Evolutionary conservation across 2,329 filamentous ascomycete genomes (phyloP), one percentile per base, ranked within the genome.

Genomic region (Colletotrichum salicis): DNA sequence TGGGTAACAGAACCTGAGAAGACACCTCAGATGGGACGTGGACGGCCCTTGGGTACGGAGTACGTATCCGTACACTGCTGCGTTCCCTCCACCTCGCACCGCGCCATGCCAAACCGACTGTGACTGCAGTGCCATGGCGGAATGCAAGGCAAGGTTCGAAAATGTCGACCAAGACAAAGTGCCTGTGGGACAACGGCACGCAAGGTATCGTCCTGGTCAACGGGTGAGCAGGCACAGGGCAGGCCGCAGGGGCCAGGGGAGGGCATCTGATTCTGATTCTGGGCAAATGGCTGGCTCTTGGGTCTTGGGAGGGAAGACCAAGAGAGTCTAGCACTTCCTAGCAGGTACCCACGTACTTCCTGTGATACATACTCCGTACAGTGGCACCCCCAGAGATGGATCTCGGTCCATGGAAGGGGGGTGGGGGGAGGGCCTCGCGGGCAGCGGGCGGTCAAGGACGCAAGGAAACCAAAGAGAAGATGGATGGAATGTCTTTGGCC

Each of bases 401-500:
- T 41, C 13, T 15, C 15, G 37, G 37, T 41, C 37, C 37, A 41
- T 15, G 11, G 12, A 15, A 41, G 4, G 31, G 37, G 19, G 41
- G n/a, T n/a, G 41, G 41, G 41, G 41, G 27, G 27, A 4, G 27
- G 27, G 27, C 27, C 27, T 45, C 41, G 56, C 41, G 54, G 68
- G 33, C 52, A n/a, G 63, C 67, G 63, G 67, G 71, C 68, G 71
- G 67, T 67, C 68, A 73, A 64, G 62, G 45, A 66, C 52, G 37
- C 37, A 63, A 64, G 62, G 58, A 64, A 67, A 67, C 24, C 55
- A 54, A 70, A 72, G 72, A 74, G 65, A 74, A 74, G 68, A 74
- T 74, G 72, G 73, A 75, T 75, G 64, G 72, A 74, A 73, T 67
- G 64, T 64, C 71, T 56, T 52, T 73, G 59, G 55, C 29, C 48